Evolutionary conservation across 257 asterid species (phyloP).

Genomic region (Solanum neorickii): DNA sequence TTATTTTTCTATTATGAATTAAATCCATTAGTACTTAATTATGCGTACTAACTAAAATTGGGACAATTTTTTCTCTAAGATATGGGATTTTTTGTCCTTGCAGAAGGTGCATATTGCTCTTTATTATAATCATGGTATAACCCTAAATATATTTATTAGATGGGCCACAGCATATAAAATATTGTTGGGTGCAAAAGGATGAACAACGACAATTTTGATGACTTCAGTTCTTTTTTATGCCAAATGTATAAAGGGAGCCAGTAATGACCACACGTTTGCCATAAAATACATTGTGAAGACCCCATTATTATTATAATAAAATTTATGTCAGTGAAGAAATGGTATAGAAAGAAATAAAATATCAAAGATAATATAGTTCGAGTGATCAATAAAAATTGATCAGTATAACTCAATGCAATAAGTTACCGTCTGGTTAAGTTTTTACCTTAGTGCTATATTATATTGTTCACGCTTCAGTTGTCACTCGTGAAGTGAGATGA

Average conservation of each 20-base stretch:
- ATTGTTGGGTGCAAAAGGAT: not conserved
- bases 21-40: not conserved
- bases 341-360: not conserved
- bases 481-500: not conserved
- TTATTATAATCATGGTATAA: not conserved
- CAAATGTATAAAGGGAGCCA: not conserved
- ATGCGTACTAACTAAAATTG: not conserved
- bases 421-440: not conserved
- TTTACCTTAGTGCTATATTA: not conserved
- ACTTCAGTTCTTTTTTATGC: not conserved
- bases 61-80: not conserved
- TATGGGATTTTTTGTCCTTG: not conserved
- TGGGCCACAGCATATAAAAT: not conserved
- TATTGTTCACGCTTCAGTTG: not conserved
- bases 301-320: not conserved
- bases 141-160: not conserved
- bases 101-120: not conserved
- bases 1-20: not conserved
- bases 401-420: not conserved
- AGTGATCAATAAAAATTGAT: not conserved
- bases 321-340: not conserved
- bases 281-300: not conserved
- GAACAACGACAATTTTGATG: not conserved
- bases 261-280: not conserved
- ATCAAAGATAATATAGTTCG: not conserved